Evolutionary conservation across 2,329 filamentous ascomycete genomes (phyloP), one percentile per base, ranked within the genome.

Genomic region (Elsinoe batatas): DNA sequence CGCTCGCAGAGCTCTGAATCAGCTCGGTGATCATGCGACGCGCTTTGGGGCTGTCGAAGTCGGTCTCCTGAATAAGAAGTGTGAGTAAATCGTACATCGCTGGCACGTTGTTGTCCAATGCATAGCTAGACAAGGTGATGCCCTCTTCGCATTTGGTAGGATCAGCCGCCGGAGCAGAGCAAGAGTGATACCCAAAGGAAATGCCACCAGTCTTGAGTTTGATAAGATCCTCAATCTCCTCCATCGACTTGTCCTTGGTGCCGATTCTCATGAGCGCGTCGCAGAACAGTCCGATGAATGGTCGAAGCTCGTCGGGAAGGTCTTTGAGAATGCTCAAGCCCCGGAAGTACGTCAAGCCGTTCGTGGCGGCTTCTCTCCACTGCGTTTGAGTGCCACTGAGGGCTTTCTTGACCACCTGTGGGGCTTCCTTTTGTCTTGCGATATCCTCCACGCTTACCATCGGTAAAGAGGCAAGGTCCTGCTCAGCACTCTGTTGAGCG

Each of bases 191-290:
- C 1, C 86, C 84, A 13, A 94, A 83, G 2, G 84, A 87, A 36
- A 98, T 81, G 8, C 93, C 93, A 17, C 93, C 93, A 1, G 93
- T 97, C 74, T 94, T 95, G 30, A 97, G 79, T 70, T 97, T 97
- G 69, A 98, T 96, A 56, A 91, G 72, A 65, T 97, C 93, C 70
- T 98, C 93, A 53, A 97, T 80, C 69, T 96, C 84, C 69, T 96
- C 93, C 86, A 95, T 96, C 0, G 84, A 83, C 77, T 87, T 87
- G 58, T 84, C 81, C 63, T 86, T 87, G 2, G 91, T 98, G 12
- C 93, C 93, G 7, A 98, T 79, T 17, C 93, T 85, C 87, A 96
- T 93, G 59, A 98, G 84, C 36, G 87, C 84, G 66, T 95, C 91
- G 12, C 88, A 90, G 67, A 97, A 97, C 0, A 98, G 74, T 0